Evolutionary conservation across 1,284 basidiomycete genomes (phyloP).

Genomic region (Apiotrichum sp.): DNA sequence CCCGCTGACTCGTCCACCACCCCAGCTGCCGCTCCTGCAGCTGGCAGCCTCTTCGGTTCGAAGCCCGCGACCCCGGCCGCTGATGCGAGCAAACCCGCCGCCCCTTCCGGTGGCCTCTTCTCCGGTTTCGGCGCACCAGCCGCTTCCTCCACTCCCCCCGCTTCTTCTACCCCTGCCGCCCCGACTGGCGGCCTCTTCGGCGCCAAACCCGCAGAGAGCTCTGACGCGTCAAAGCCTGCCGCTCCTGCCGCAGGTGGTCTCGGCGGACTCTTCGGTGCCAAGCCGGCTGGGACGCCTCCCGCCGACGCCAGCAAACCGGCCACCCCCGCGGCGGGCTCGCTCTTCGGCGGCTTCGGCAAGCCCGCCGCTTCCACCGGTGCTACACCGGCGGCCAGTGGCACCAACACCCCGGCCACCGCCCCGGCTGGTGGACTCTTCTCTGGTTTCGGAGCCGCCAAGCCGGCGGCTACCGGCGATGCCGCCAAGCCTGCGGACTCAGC

Average conservation of each 20-base stretch:
- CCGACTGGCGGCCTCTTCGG: slow-evolving; percentile 8
- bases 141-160: too few species aligned
- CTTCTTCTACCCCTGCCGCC: background rate
- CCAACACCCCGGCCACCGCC: slow-evolving; percentile 5
- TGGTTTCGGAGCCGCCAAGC: slow-evolving; percentile 12
- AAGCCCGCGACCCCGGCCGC: background rate
- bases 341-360: slow-evolving; percentile 25
- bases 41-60: slow-evolving; percentile 20
- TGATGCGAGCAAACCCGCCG: background rate
- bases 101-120: background rate
- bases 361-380: slow-evolving; percentile 21
- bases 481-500: slow-evolving; percentile 17
- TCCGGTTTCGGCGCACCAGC: too few species aligned
- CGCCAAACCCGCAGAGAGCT: background rate
- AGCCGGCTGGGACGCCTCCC: slow-evolving; percentile 1
- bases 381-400: slow-evolving; percentile 9
- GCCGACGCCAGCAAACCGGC: slow-evolving; percentile 13
- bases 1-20: slow-evolving; percentile 17
- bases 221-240: slow-evolving; percentile 12
- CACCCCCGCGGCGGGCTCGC: slow-evolving; percentile 11
- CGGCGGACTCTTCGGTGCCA: background rate
- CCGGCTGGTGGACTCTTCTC: slow-evolving; percentile 30
- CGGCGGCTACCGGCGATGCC: too few species aligned
- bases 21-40: slow-evolving; percentile 18
- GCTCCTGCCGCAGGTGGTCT: background rate